Conservation (phyloP, 345 rosid genomes). For the Hibiscus tridactylites region DNA sequence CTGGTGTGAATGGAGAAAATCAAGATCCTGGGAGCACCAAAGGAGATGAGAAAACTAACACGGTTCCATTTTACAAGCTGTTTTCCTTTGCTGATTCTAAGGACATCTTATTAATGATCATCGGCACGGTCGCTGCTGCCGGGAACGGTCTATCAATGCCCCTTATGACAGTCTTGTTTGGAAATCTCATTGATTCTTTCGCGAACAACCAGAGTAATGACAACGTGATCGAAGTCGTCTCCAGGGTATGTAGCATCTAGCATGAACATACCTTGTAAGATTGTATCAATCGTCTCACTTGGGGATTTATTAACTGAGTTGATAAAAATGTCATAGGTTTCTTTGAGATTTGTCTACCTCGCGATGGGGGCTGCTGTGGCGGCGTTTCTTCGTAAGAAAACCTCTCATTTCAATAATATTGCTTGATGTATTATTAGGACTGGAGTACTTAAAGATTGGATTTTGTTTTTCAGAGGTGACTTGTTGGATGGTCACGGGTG, state of each 20-base stretch:
- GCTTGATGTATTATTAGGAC: neutral
- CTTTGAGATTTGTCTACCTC: slow-evolving; percentile 69
- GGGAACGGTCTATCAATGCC: slow-evolving; percentile 71
- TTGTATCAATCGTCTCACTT: neutral
- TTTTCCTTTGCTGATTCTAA: slow-evolving; percentile 66
- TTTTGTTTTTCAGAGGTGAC: slow-evolving; percentile 49
- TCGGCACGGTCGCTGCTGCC: slow-evolving; percentile 62
- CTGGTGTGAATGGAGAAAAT: slow-evolving; percentile 9
- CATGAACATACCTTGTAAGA: neutral
- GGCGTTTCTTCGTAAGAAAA: slow-evolving; percentile 67
- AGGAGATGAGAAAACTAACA: slow-evolving; percentile 39
- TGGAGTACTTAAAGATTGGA: neutral
- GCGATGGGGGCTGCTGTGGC: slow-evolving; percentile 57
- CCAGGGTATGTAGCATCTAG: slow-evolving; percentile 37
- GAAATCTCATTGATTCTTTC: slow-evolving; percentile 53
- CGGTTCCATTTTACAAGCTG: slow-evolving; percentile 67
- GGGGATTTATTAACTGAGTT: neutral
- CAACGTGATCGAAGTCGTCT: slow-evolving; percentile 31
- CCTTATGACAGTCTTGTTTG: slow-evolving; percentile 69
- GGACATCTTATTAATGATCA: slow-evolving; percentile 52
- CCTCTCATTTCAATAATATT: neutral
- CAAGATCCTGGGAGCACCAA: slow-evolving; percentile 24
- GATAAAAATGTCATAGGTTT: slow-evolving; percentile 37
- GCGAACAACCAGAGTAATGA: slow-evolving; percentile 47
- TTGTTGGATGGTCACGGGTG: slow-evolving; percentile 90